Evolutionary conservation across 1,139 yeast genomes (phyloP).

Genomic region (Hanseniaspora gamundiae): DNA sequence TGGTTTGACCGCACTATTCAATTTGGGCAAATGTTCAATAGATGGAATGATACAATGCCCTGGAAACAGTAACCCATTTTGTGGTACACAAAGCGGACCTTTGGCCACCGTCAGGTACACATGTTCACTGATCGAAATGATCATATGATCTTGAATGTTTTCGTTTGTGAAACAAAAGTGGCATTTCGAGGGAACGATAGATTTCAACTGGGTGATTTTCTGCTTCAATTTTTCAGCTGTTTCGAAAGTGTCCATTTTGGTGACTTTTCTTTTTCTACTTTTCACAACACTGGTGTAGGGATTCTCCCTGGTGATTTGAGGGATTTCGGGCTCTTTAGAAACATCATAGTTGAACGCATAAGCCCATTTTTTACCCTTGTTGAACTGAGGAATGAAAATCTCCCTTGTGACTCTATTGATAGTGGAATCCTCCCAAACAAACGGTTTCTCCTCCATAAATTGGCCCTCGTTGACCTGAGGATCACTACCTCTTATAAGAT

Average conservation of each 20-base stretch:
- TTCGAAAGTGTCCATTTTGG: constrained; percentile 7
- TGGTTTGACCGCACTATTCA: constrained; percentile 13
- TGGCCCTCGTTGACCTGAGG: constrained; percentile 38
- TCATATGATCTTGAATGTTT: constrained; percentile 66
- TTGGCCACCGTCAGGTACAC: constrained; percentile 71
- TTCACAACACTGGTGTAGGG: constrained; percentile 1
- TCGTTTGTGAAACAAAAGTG: constrained; percentile 82
- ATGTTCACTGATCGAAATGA: constrained; percentile 57
- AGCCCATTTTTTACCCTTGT: constrained; percentile 49
- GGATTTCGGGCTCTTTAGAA: background rate
- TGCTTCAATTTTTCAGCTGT: constrained; percentile 7
- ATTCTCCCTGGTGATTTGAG: background rate
- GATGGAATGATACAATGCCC: constrained; percentile 86
- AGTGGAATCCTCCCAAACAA: constrained; percentile 32
- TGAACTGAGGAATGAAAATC: constrained; percentile 28
- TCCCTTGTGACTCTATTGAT: constrained; percentile 1
- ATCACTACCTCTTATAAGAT: constrained; percentile 39
- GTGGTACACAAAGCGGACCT: constrained; percentile 63
- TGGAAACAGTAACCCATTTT: constrained; percentile 38
- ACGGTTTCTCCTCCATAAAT: constrained; percentile 47
- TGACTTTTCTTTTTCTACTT: constrained; percentile 7
- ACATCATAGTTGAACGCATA: constrained; percentile 48
- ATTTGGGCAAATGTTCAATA: constrained; percentile 52
- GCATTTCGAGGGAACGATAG: constrained; percentile 47
- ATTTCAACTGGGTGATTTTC: constrained; percentile 22